Percentiles rank a stretch among this genome's conserved stretches.
Conservation (phyloP, 306 rosid species). For the Oxytropis ochrocephala region DNA sequence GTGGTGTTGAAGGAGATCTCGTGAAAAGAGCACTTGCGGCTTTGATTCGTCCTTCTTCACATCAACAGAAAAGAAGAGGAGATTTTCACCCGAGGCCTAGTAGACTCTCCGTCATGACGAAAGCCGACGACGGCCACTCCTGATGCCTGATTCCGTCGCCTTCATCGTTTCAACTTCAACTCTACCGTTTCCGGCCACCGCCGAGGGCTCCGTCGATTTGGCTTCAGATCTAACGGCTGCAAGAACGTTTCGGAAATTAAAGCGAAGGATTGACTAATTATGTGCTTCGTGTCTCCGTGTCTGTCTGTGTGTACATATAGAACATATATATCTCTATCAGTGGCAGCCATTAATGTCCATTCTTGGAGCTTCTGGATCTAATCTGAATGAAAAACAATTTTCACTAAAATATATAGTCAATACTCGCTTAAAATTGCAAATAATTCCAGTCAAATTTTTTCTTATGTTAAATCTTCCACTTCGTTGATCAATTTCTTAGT, state of each 20-base stretch:
- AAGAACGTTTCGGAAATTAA: conserved; percentile 4
- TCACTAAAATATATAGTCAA: not conserved
- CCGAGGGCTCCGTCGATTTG: not conserved
- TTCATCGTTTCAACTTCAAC: not conserved
- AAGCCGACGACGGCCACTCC: conserved; percentile 27
- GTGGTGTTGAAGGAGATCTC: conserved; percentile 92
- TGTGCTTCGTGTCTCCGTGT: conserved; percentile 4
- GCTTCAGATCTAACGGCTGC: conserved; percentile 23
- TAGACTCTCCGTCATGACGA: conserved; percentile 75
- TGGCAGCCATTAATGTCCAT: conserved; percentile 42
- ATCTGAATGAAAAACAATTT: conserved; percentile 17
- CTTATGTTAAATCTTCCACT: not conserved
- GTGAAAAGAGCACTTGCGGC: conserved; percentile 78
- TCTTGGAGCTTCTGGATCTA: conserved; percentile 32
- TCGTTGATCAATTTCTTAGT: not conserved
- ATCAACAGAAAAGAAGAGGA: conserved; percentile 64
- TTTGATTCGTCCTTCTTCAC: conserved; percentile 89
- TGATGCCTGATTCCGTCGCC: not conserved
- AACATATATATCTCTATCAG: conserved; percentile 15
- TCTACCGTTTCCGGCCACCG: conserved; percentile 2
- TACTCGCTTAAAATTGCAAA: not conserved
- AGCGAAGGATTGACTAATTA: conserved; percentile 9
- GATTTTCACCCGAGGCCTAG: conserved; percentile 71
- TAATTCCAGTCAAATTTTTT: not conserved
- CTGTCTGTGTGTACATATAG: conserved; percentile 22